Evolutionary conservation across 768 basidiomycete genomes (phyloP).

Genomic region (Xerocomellus intermedius): DNA sequence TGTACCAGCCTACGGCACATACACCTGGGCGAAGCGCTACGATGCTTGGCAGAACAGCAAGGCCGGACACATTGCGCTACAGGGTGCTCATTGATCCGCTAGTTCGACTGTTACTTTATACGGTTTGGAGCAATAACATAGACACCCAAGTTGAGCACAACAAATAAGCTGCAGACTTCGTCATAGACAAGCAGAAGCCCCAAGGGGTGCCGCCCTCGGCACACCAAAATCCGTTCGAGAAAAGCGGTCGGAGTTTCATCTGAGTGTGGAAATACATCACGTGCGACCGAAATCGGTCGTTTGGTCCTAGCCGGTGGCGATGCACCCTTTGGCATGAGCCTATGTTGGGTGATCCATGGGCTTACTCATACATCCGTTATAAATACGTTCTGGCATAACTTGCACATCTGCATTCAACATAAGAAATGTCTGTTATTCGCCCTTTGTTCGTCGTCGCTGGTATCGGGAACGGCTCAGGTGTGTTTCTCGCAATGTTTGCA

Average conservation of each 20-base stretch:
- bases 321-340: too few relatives aligned
- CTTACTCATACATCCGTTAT: background rate
- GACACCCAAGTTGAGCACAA: conserved; percentile 6
- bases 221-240: too few relatives aligned
- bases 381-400: conserved; percentile 1
- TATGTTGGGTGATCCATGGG: too few relatives aligned
- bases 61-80: conserved; percentile 67
- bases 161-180: background rate
- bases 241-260: too few relatives aligned
- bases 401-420: background rate
- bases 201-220: too few relatives aligned
- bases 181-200: too few relatives aligned
- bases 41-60: conserved; percentile 74
- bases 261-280: too few relatives aligned
- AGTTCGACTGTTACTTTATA: conserved; percentile 13
- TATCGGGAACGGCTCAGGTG: conserved; percentile 42
- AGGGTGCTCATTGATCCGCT: conserved; percentile 24
- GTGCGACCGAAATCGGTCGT: too few relatives aligned
- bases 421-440: conserved; percentile 35
- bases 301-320: too few relatives aligned
- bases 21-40: conserved; percentile 74
- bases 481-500: background rate
- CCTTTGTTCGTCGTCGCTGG: conserved; percentile 61
- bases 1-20: conserved; percentile 66
- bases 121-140: conserved; percentile 15